Conservation (phyloP, 768 basidiomycete species). For the Amanita muscaria region DNA sequence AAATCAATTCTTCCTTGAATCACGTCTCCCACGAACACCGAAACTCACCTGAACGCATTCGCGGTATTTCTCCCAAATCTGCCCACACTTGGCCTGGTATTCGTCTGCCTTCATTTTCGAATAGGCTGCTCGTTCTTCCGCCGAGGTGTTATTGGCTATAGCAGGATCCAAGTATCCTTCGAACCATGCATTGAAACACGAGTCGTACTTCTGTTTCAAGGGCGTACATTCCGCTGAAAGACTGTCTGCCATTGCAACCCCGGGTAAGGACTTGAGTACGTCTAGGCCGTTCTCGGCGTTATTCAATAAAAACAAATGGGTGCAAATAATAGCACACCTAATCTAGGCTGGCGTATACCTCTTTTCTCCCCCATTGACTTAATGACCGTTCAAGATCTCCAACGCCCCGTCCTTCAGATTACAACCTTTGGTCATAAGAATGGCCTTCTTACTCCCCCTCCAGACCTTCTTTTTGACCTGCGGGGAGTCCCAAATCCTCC, state of each 20-base stretch:
- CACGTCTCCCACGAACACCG: constrained; percentile 18
- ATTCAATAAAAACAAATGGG: neutral
- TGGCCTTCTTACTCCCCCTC: neutral
- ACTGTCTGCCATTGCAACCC: constrained; percentile 61
- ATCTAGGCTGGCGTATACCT: too few species aligned
- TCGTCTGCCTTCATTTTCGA: constrained; percentile 78
- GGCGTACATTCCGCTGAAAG: constrained; percentile 82
- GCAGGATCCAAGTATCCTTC: constrained; percentile 91
- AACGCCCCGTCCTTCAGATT: neutral
- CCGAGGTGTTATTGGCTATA: constrained; percentile 31
- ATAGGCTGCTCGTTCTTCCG: constrained; percentile 46
- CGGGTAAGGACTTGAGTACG: neutral
- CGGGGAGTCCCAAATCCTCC: constrained; percentile 6
- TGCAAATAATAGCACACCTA: too few species aligned
- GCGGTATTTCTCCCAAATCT: constrained; percentile 73
- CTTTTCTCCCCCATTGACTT: too few species aligned
- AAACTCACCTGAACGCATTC: constrained; percentile 66
- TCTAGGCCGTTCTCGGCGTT: neutral
- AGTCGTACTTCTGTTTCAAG: constrained; percentile 82
- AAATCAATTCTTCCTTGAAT: neutral
- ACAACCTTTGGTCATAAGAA: constrained; percentile 5
- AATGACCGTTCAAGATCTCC: constrained; percentile 1
- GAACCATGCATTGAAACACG: constrained; percentile 97
- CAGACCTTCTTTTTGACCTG: constrained; percentile 4
- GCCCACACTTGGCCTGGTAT: constrained; percentile 80